phyloP scores from a whole-genome alignment of 495 filamentous ascomycete genomes.

The Entonaema liquescens region DNA sequence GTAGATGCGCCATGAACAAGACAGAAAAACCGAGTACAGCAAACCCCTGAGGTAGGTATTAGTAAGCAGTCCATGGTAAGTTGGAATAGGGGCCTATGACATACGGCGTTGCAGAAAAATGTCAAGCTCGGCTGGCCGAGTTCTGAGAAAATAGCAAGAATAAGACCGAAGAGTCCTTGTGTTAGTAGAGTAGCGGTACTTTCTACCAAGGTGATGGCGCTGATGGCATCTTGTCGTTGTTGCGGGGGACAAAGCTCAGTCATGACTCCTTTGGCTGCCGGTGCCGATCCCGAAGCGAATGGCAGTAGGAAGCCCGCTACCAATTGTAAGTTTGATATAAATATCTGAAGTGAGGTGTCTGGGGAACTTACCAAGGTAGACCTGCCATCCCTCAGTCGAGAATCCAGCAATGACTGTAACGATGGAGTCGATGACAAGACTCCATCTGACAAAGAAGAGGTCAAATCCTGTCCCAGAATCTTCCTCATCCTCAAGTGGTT shows the following conservation, averaged over 20 bases:
- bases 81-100: constrained; percentile 22
- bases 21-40: constrained; percentile 58
- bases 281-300: constrained; percentile 63
- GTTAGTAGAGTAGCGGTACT: constrained; percentile 61
- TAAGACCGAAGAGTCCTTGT: constrained; percentile 62
- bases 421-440: constrained; percentile 60
- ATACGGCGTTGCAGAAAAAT: constrained; percentile 63
- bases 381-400: constrained; percentile 60
- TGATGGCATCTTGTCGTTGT: constrained; percentile 62
- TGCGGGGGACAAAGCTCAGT: constrained; percentile 60
- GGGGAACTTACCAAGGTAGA: constrained; percentile 56
- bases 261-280: constrained; percentile 66
- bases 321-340: constrained; percentile 5
- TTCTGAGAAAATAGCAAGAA: constrained; percentile 61
- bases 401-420: constrained; percentile 62
- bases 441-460: constrained; percentile 62
- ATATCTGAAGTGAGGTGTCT: background rate
- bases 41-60: constrained; percentile 43
- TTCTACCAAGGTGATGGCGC: constrained; percentile 64
- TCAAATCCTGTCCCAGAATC: constrained; percentile 57
- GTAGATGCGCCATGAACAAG: constrained; percentile 58
- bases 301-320: constrained; percentile 59
- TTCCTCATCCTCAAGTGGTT: constrained; percentile 40
- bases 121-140: constrained; percentile 58
- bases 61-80: background rate